A percentile compares a stretch with the other conserved stretches of the same genome.
Conservation (phyloP, 1,284 basidiomycete genomes). For the Puccinia triticina region DNA sequence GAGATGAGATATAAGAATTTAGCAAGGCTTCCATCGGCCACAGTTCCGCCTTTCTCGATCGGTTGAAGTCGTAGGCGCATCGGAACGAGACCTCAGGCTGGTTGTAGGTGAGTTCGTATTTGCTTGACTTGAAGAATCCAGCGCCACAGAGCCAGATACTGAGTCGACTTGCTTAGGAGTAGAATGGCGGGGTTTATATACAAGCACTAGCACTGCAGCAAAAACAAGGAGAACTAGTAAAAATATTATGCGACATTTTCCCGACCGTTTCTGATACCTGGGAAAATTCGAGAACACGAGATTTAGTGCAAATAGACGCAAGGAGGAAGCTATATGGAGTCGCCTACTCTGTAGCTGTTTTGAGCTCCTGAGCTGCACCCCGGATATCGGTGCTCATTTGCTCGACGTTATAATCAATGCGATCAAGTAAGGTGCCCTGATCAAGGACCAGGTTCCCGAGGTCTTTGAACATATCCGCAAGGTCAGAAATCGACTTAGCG, state of each 20-base stretch:
- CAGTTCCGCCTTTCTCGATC: neutral
- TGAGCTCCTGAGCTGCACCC: conserved; percentile 82
- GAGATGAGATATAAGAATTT: neutral
- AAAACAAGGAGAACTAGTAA: conserved; percentile 85
- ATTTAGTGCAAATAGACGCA: conserved; percentile 20
- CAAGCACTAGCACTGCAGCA: conserved; percentile 75
- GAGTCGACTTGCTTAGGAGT: neutral
- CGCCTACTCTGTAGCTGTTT: conserved; percentile 73
- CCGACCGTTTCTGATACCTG: conserved; percentile 90
- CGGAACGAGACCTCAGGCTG: neutral
- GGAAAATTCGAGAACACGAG: neutral
- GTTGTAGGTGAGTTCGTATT: neutral
- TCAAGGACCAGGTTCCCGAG: conserved; percentile 90
- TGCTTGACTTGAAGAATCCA: neutral
- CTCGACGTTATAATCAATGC: conserved; percentile 96
- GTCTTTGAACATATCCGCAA: conserved; percentile 96
- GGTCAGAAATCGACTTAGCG: conserved; percentile 82
- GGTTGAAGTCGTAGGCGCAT: neutral
- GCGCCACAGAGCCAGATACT: neutral
- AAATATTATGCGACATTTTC: conserved; percentile 87
- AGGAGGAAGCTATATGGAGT: conserved; percentile 2
- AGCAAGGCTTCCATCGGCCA: neutral
- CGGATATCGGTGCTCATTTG: conserved; percentile 78
- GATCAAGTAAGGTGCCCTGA: conserved; percentile 94
- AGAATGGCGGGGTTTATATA: conserved; percentile 72